Percentiles rank a stretch among this genome's conserved stretches.
Conservation (phyloP, 2,329 filamentous ascomycete genomes). For the Paraphaeosphaeria minitans region DNA sequence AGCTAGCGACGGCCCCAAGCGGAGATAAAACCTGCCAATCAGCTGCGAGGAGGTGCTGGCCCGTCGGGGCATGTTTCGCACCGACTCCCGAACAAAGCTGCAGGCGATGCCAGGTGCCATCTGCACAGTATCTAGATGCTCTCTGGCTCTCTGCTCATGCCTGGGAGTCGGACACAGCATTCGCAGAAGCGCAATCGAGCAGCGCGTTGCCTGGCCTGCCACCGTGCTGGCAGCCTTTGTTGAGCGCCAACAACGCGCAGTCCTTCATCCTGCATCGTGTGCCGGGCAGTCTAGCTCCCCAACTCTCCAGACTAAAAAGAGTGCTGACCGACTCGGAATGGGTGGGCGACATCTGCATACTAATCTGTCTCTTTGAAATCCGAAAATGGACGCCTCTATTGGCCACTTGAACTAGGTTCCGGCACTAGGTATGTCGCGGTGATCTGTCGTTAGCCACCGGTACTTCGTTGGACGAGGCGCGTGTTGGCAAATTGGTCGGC, state of each 20-base stretch:
- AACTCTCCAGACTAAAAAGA: background rate
- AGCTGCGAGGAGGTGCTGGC: background rate
- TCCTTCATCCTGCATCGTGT: too few relatives aligned
- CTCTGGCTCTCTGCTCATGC: too few relatives aligned
- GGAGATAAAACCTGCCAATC: slow-evolving; percentile 5
- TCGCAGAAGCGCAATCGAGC: too few relatives aligned
- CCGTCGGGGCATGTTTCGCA: slow-evolving; percentile 2
- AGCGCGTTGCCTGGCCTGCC: background rate
- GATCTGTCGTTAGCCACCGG: too few relatives aligned
- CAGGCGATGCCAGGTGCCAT: background rate
- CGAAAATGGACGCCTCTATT: too few relatives aligned
- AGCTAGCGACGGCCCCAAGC: slow-evolving; percentile 1
- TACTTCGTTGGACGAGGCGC: too few relatives aligned
- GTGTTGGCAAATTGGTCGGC: too few relatives aligned
- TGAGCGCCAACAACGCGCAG: background rate
- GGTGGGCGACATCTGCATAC: too few relatives aligned
- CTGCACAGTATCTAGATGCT: background rate
- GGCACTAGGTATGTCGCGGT: too few relatives aligned
- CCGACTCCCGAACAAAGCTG: slow-evolving; percentile 4
- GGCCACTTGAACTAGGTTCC: too few relatives aligned
- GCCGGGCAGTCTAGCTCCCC: background rate
- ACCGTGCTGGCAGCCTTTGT: background rate
- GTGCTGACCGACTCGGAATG: too few relatives aligned
- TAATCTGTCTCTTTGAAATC: too few relatives aligned
- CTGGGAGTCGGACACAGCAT: background rate